Base-by-base conservation (phyloP, 441 rosid genomes). In the Theobroma grandiflorum region DNA sequence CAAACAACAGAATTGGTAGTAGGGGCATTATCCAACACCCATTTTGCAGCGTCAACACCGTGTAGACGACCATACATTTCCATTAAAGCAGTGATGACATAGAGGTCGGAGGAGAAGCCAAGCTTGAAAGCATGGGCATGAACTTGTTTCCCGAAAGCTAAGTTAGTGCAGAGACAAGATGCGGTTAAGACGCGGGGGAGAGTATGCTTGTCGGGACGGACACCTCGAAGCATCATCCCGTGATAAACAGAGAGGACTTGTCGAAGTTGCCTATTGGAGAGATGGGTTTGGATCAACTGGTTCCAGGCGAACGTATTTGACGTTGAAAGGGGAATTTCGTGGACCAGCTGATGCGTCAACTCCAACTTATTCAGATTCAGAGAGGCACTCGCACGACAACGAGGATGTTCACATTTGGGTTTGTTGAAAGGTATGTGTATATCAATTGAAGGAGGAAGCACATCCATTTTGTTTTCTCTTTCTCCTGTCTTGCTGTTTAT, bases 51-150 rank as follows among this genome's bases (percentile, higher is more conserved):
- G 22, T 81, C 87, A 49, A 78, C 22, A 40, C 84, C 55, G 31
- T 90, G 86, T 11, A 88, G 85, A 67, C 78, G 72, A 14, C 91
- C 91, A 82, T 88, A 90, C 81, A 87, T 79, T 66, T 87, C 85
- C 0, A 90, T 87, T 47, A 90, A 78, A 75, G 89, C 82, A 35
- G 88, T 63, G 7, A 84, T 64, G 0, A 88, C 87, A 67, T 86
- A 88, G 12, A 16, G 82, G 55, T 90, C 87, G 3, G 78, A 65
- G 38, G 77, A 77, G 42, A 83, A 81, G n/a, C 90, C 90, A 2
- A 87, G 82, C 70, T 90, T 88, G 49, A 87, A 53, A 47, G 86
- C 85, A n/a, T 86, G 90, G 37, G 83, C 89, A 38, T 88, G 91
- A 26, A 88, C 72, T 80, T 87, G 89, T 59, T 80, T 79, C 43